These are phyloP conservation scores for Sphenostylis stenocarpa DNA, from an alignment of 306 rosid species.

Conservation along the genomic window DNA sequence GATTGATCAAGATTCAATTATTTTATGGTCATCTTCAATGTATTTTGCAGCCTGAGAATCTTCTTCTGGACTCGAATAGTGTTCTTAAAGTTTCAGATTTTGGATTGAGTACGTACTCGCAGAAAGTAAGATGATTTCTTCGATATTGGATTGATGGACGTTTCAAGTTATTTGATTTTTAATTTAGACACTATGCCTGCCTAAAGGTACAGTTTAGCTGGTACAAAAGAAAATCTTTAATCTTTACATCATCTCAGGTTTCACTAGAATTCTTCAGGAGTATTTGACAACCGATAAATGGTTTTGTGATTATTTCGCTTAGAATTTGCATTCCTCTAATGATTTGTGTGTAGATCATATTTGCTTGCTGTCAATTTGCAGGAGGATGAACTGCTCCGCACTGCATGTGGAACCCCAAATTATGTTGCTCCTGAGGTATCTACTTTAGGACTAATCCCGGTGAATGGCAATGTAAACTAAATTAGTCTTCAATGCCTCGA, in stretches of 20 bases:
- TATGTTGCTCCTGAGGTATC: conserved; percentile 98
- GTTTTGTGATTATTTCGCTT: neutral
- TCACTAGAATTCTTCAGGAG: neutral
- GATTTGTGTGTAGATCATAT: neutral
- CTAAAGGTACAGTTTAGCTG: neutral
- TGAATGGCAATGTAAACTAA: neutral
- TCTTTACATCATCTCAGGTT: neutral
- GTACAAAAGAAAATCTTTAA: neutral
- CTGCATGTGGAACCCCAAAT: conserved; percentile 98
- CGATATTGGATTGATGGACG: neutral
- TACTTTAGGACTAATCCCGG: neutral
- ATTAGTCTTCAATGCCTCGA: conserved; percentile 22
- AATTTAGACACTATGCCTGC: neutral
- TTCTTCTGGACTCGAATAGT: conserved; percentile 74
- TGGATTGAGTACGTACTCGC: conserved; percentile 81
- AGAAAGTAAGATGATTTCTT: conserved; percentile 52
- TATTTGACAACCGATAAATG: neutral
- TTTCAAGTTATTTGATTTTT: neutral
- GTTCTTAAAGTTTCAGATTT: conserved; percentile 92
- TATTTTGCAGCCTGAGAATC: conserved; percentile 91
- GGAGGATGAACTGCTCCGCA: conserved; percentile 92
- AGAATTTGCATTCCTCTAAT: neutral
- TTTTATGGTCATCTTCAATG: conserved; percentile 10
- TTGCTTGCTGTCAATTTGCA: conserved; percentile 20
- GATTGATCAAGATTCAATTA: neutral